Conservation (phyloP, 2,329 filamentous ascomycete species). For the Trichoderma oligosporum region DNA sequence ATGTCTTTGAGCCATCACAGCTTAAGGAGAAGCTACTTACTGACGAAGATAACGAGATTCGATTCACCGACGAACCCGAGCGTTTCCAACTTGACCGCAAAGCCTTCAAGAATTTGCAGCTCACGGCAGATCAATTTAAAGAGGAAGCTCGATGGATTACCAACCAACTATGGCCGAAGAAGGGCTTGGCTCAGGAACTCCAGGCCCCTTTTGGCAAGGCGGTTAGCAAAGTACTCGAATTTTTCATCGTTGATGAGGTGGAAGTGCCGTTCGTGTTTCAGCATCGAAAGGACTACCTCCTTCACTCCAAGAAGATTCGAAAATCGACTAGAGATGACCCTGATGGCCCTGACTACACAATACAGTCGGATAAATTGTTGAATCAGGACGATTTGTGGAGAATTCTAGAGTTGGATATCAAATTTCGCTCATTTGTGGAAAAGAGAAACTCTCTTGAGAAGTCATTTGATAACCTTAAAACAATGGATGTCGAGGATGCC, state of each 20-base stretch:
- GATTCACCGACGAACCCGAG: conserved; percentile 84
- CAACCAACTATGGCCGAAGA: conserved; percentile 84
- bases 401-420: conserved; percentile 89
- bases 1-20: conserved; percentile 96
- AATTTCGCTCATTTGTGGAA: conserved; percentile 88
- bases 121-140: conserved; percentile 78
- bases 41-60: conserved; percentile 89
- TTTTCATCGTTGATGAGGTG: conserved; percentile 89
- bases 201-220: conserved; percentile 81
- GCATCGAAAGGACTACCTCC: conserved; percentile 95
- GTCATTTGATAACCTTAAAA: conserved; percentile 69
- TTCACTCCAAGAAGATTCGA: conserved; percentile 72
- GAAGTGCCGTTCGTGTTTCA: conserved; percentile 98
- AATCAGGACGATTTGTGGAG: conserved; percentile 94
- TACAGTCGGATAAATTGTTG: conserved; percentile 80
- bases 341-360: conserved; percentile 67
- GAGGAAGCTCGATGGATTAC: conserved; percentile 93
- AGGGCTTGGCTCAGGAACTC: conserved; percentile 67
- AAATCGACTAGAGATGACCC: conserved; percentile 61
- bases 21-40: conserved; percentile 91
- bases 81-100: conserved; percentile 90
- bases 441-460: conserved; percentile 83
- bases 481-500: conserved; percentile 61
- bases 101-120: conserved; percentile 75
- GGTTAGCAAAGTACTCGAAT: conserved; percentile 87